Percentiles rank a stretch among this genome's conserved stretches.
Conservation (phyloP, 2,329 filamentous ascomycete genomes). For the Aspergillus sp. region DNA sequence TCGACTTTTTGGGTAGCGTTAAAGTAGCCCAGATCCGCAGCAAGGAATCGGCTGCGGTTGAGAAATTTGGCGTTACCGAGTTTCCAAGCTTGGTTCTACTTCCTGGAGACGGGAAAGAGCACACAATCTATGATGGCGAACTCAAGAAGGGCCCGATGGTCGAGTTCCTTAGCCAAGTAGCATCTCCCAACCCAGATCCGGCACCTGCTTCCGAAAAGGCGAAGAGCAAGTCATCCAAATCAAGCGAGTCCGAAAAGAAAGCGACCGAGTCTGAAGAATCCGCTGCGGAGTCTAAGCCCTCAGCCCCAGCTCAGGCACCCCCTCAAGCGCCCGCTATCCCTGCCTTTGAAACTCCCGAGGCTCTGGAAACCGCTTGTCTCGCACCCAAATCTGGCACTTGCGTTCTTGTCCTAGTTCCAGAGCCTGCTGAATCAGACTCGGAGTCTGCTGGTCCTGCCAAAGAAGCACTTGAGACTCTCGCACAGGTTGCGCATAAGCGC, state of each 20-base stretch:
- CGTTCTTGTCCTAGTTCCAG: constrained; percentile 71
- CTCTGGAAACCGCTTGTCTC: constrained; percentile 71
- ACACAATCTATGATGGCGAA: constrained; percentile 75
- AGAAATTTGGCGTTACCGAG: constrained; percentile 71
- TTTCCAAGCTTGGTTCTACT: constrained; percentile 82
- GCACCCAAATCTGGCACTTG: constrained; percentile 76
- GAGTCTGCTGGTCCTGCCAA: constrained; percentile 42
- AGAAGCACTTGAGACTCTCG: constrained; percentile 64
- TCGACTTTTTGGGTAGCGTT: constrained; percentile 83
- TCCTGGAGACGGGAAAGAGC: constrained; percentile 67
- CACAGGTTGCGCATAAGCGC: constrained; percentile 76
- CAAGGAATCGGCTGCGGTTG: constrained; percentile 71
- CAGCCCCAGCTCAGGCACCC: constrained; percentile 49
- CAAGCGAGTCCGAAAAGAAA: constrained; percentile 37
- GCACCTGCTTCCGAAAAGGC: constrained; percentile 50
- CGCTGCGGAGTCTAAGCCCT: constrained; percentile 32
- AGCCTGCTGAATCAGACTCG: constrained; percentile 51
- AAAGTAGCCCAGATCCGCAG: constrained; percentile 78
- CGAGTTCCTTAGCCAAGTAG: constrained; percentile 77
- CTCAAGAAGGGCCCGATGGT: constrained; percentile 81
- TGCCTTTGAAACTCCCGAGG: constrained; percentile 61
- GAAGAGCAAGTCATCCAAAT: constrained; percentile 44
- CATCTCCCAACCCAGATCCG: constrained; percentile 75
- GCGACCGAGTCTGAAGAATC: constrained; percentile 39
- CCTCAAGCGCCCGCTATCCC: constrained; percentile 64